phyloP scores from a whole-genome alignment of 2,329 filamentous ascomycete species.

The Pseudogymnoascus pannorum region DNA sequence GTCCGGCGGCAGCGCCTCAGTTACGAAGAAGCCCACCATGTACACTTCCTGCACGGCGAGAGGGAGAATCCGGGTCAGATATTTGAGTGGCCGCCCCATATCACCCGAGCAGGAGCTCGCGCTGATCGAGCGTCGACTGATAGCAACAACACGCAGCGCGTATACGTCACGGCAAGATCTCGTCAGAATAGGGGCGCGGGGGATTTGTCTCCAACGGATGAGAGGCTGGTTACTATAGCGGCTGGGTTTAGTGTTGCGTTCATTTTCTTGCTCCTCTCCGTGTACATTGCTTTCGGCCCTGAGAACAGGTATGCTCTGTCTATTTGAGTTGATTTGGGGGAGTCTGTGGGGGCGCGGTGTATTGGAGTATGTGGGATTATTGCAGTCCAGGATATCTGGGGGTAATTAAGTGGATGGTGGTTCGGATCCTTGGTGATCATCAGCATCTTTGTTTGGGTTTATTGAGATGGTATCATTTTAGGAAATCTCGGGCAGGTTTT shows the following conservation, averaged over 20 bases:
- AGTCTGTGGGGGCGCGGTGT: not conserved
- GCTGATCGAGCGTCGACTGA: not conserved
- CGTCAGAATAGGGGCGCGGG: not conserved
- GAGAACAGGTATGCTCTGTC: not conserved
- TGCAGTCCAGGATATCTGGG: not conserved
- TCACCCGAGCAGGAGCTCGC: not conserved
- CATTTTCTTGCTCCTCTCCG: not conserved
- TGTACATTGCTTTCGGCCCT: not conserved
- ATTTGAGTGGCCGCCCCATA: not conserved
- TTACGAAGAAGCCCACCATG: not conserved
- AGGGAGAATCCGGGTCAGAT: not conserved
- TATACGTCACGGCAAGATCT: not conserved
- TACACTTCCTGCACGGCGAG: not conserved
- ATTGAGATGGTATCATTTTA: not conserved
- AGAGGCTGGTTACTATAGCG: not conserved
- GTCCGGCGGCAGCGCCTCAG: not conserved
- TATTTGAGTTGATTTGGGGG: not conserved
- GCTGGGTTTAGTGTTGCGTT: not conserved
- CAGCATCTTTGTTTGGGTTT: not conserved
- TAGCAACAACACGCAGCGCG: not conserved
- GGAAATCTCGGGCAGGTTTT: not conserved
- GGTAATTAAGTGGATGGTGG: no score
- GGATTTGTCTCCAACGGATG: not conserved
- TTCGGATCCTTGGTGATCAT: not conserved
- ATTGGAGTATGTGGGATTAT: not conserved